Base-by-base conservation (phyloP, 441 rosid genomes). In the Dalechampia spathulata region DNA sequence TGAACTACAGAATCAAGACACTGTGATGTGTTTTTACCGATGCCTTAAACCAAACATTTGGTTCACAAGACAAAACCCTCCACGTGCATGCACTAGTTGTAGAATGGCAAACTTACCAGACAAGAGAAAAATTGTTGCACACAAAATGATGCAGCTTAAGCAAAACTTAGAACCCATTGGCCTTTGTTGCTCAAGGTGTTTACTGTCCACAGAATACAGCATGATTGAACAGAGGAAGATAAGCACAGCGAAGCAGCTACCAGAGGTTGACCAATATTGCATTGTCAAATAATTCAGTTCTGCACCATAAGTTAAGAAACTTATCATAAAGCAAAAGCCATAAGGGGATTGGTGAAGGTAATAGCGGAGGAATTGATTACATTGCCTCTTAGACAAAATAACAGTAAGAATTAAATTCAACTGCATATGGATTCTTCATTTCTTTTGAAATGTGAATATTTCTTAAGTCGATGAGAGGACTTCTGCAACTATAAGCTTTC, bases 241-340 rank as follows among this genome's bases (percentile, higher is more conserved):
- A 46, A 93, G 89, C 67, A 93, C 87, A 26, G 81, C 70, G 39
- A 78, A 78, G 64, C 87, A 82, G 66, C 86, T 72, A 22, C 78
- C 86, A 10, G 76, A 75, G 10, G 90, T 69, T 20, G 86, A 82
- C 90, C 96, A 93, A 64, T 81, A 90, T 55, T 86, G 91, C 93
- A 90, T 68, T 30, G 78, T 80, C 67, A 79, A 65, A 72, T 87
- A 82, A 43, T 80, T 66, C 49, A 90, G 69, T 75, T 85, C 99
- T 90, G 78, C 61, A 64, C 17, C 54, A 45, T 7, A 58, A 34
- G 37, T 15, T 25, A 39, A 37, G 55, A 41, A 27, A 13, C 20
- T 27, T 25, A 44, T 55, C 25, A 42, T 41, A 63, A 58, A 22
- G n/a, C n/a, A n/a, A n/a, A n/a, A n/a, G n/a, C n/a, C n/a, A n/a